Percentiles rank a stretch among this genome's conserved stretches.
phyloP scores from a whole-genome alignment of 768 basidiomycete species.

The Postia placenta region DNA sequence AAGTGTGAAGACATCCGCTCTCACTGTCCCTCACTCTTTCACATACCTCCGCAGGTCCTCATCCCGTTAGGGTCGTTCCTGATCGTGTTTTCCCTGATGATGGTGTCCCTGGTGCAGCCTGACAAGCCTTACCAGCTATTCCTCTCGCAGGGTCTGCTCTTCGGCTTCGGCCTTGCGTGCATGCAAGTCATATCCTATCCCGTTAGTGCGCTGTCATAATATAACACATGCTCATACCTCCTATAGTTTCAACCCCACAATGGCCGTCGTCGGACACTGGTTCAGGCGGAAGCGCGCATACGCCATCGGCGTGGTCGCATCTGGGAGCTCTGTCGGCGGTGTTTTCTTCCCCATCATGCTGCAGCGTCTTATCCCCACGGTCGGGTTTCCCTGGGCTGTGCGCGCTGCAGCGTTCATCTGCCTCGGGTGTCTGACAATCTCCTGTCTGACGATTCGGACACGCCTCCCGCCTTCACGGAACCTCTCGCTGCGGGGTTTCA shows the following conservation, averaged over 20 bases:
- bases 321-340: conserved; percentile 40
- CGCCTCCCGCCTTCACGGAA: conserved; percentile 20
- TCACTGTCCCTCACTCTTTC: neutral
- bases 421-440: conserved; percentile 18
- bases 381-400: conserved; percentile 27
- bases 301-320: conserved; percentile 31
- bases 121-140: conserved; percentile 24
- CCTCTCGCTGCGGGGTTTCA: conserved; percentile 15
- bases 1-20: conserved; percentile 7
- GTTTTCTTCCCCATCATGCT: conserved; percentile 48
- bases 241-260: conserved; percentile 26
- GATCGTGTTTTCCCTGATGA: conserved; percentile 20
- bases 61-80: conserved; percentile 19
- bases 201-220: neutral
- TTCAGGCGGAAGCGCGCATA: conserved; percentile 30
- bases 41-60: conserved; percentile 9
- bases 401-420: conserved; percentile 24
- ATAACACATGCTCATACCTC: neutral
- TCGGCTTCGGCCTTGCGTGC: conserved; percentile 24
- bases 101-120: conserved; percentile 21
- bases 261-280: conserved; percentile 28
- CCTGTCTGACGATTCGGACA: conserved; percentile 23
- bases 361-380: conserved; percentile 31
- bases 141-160: conserved; percentile 25
- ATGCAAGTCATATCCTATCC: conserved; percentile 12